Base-by-base conservation (phyloP, 2,329 filamentous ascomycete species). In the Xylaria sp. region DNA sequence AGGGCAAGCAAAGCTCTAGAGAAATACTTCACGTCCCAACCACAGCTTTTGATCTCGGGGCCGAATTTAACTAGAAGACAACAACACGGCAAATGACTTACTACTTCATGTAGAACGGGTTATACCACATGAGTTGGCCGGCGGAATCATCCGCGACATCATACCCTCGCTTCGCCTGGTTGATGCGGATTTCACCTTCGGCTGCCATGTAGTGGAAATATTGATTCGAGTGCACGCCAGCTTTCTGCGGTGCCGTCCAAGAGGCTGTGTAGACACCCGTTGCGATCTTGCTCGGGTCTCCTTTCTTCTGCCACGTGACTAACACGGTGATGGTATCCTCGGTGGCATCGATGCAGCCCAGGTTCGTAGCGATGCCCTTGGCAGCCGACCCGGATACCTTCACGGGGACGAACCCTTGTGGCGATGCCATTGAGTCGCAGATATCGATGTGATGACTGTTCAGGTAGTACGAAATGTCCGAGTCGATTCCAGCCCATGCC, bases 41-140 rank as follows among this genome's bases (percentile, higher is more conserved):
- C 47, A 1, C 3, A 27, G n/a, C 8, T 42, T 35, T 25, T 8
- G 21, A 51, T 27, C 16, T 16, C 32, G 12, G 42, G 18, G 32
- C 6, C 12, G 12, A 55, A n/a, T 3, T 25, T 13, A 8, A 55
- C 23, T 0, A 10, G n/a, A 32, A 25, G 10, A 35, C 1, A 40
- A 58, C 6, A 50, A 25, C 6, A 50, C 29, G 10, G 4, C 32
- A 13, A 21, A 32, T 18, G 6, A 63, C 68, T 68, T 63, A 70
- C 68, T 97, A 97, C 76, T 92, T 91, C 93, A 97, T 97, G 82
- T 97, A 97, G 82, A 97, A 97, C 79, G 94, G 94, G 81, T 98
- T 98, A 80, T 93, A 92, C 93, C 94, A 97, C 78, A 91, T 87
- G 70, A 97, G 81, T 78, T 90, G 87, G 48, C 88, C 88, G 1